Evolutionary conservation across 495 filamentous ascomycete genomes (phyloP).

Genomic region (Aspergillus wentii): DNA sequence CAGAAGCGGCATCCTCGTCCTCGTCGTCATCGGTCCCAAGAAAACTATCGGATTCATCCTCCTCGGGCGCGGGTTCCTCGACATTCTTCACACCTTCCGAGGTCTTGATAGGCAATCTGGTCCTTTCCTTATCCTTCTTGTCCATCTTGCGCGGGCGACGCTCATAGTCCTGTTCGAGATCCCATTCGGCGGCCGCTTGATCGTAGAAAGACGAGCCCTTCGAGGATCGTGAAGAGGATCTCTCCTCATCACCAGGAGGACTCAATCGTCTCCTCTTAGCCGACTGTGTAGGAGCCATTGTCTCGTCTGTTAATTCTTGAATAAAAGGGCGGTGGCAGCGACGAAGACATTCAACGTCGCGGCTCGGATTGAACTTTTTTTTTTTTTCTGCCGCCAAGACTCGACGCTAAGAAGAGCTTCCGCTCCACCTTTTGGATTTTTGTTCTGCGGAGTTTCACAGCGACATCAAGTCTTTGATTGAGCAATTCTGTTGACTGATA

Average conservation of each 20-base stretch:
- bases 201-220: slow-evolving; percentile 36
- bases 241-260: slow-evolving; percentile 40
- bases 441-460: background rate
- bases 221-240: slow-evolving; percentile 28
- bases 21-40: slow-evolving; percentile 45
- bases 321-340: background rate
- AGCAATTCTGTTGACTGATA: too few species aligned
- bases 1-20: slow-evolving; percentile 31
- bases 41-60: slow-evolving; percentile 46
- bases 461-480: too few species aligned
- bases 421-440: slow-evolving; percentile 3
- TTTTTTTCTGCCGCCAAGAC: slow-evolving; percentile 20
- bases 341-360: too few species aligned
- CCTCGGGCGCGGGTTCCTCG: slow-evolving; percentile 38
- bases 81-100: slow-evolving; percentile 64
- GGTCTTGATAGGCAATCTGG: slow-evolving; percentile 79
- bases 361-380: slow-evolving; percentile 19
- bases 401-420: slow-evolving; percentile 3
- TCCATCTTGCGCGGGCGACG: slow-evolving; percentile 65
- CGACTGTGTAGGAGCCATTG: slow-evolving; percentile 44
- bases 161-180: slow-evolving; percentile 91
- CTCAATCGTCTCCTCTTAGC: slow-evolving; percentile 52
- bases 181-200: slow-evolving; percentile 68
- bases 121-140: slow-evolving; percentile 65
- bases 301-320: slow-evolving; percentile 6